Evolutionary conservation across 2,329 filamentous ascomycete species (phyloP), one percentile per base, ranked within the genome.

Genomic region (Aspergillus fumigatiaffinis): DNA sequence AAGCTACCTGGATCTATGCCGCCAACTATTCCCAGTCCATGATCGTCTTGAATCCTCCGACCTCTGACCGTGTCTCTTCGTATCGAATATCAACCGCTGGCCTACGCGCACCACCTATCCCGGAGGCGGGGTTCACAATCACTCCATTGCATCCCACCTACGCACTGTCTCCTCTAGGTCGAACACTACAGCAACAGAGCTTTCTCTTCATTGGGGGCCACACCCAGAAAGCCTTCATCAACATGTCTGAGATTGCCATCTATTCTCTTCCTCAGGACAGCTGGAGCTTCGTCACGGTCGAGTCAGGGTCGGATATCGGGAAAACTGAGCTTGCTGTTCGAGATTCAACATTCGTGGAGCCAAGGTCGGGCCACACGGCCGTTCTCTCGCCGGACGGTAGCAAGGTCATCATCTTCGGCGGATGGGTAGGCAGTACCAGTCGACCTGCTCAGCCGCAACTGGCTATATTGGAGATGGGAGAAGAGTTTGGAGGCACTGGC

Each of bases 231-330:
- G 92, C 92, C 0, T 97, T 96, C 70, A 87, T 97, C 76, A 96
- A 97, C 72, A 97, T 96, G 88, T 95, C 91, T 56, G 90, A 91
- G 47, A 85, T 93, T 1, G 93, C 92, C 0, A 78, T 97, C 1
- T 96, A 92, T 80, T 92, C 87, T 54, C 79, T 97, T 6, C 93
- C 93, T 0, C 89, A 95, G 67, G 87, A 92, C 68, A 87, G 84
- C 53, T 97, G 93, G 93, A 88, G 85, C 28, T 97, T 93, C 71
- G 78, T 95, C 26, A 79, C 82, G 1, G 84, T 92, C n/a, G 77
- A 82, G 14, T 73, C 77, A 3, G 76, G 80, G 1, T 57, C 66
- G 17, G 28, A 56, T 28, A 62, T 61, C 26, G 64, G 74, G 1
- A 82, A 77, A 53, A 83, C 83, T 0, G 86, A 89, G 64, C 77